Percentiles rank a stretch among this genome's conserved stretches.
Evolutionary conservation across 1,284 basidiomycete genomes (phyloP).

Genomic region (Heimioporus retisporus): DNA sequence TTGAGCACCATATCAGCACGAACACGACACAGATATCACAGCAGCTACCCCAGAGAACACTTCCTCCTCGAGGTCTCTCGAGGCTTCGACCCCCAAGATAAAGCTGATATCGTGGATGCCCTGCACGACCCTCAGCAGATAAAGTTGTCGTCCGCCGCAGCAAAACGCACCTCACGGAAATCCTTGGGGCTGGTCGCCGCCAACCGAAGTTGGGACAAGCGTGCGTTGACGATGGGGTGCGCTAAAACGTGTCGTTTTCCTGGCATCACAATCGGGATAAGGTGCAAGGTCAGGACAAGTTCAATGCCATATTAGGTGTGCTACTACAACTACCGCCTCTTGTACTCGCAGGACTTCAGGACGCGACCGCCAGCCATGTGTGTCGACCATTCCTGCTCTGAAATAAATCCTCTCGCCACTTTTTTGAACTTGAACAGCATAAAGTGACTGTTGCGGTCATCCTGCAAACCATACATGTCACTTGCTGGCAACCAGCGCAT

Average conservation of each 20-base stretch:
- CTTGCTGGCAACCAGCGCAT: slow-evolving; percentile 3
- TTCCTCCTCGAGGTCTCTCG: slow-evolving; percentile 68
- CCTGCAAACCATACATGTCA: slow-evolving; percentile 54
- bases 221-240: slow-evolving; percentile 80
- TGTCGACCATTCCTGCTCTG: slow-evolving; percentile 72
- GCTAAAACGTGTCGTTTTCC: slow-evolving; percentile 64
- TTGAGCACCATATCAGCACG: slow-evolving; percentile 12
- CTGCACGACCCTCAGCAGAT: slow-evolving; percentile 41
- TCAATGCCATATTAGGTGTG: neutral
- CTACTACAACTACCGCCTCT: slow-evolving; percentile 76
- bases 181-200: slow-evolving; percentile 73
- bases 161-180: slow-evolving; percentile 76
- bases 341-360: slow-evolving; percentile 97
- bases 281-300: neutral
- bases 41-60: slow-evolving; percentile 68
- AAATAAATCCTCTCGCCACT: slow-evolving; percentile 56
- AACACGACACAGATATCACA: slow-evolving; percentile 1
- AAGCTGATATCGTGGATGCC: slow-evolving; percentile 78
- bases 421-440: slow-evolving; percentile 90
- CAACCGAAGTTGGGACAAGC: slow-evolving; percentile 78
- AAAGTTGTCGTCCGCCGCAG: neutral
- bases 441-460: slow-evolving; percentile 90
- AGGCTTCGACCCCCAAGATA: slow-evolving; percentile 82
- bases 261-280: slow-evolving; percentile 27
- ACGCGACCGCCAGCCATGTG: slow-evolving; percentile 69